Evolutionary conservation across 176 grass and related monocot species (phyloP).

Genomic region (Eremochloa ophiuroides): DNA sequence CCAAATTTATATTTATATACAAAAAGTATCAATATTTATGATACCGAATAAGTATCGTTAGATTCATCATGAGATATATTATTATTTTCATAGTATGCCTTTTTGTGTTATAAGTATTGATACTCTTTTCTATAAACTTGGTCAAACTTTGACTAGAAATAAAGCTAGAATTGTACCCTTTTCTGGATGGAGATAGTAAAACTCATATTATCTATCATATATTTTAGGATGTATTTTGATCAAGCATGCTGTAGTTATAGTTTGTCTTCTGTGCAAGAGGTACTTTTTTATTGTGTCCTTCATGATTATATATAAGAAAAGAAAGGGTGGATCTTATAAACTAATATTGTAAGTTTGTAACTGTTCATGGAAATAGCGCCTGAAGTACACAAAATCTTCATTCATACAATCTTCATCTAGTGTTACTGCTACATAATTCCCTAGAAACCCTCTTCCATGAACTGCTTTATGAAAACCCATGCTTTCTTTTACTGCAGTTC

Average conservation of each 20-base stretch:
- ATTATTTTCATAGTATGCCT: not conserved
- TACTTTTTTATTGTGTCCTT: not conserved
- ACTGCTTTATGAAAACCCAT: conserved; percentile 7
- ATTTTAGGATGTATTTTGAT: not conserved
- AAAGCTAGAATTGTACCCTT: not conserved
- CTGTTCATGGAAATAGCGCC: not conserved
- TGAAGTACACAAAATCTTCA: not conserved
- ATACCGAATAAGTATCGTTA: not conserved
- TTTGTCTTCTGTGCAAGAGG: not conserved
- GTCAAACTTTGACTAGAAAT: not conserved
- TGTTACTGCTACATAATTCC: conserved; percentile 5
- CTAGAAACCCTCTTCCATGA: conserved; percentile 9
- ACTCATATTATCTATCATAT: not conserved
- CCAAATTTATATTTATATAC: not conserved
- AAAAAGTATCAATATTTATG: not conserved
- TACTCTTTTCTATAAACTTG: not conserved
- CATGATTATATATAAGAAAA: not conserved
- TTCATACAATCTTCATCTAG: conserved; percentile 11
- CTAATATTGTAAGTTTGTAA: not conserved
- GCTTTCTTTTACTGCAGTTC: conserved; percentile 52
- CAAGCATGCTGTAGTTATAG: not conserved
- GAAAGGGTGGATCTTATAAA: not conserved
- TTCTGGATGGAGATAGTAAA: not conserved
- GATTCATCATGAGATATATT: not conserved
- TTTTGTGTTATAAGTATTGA: not conserved